Base-by-base conservation (phyloP, 2,329 filamentous ascomycete genomes). In the Aphanoascus verrucosus region DNA sequence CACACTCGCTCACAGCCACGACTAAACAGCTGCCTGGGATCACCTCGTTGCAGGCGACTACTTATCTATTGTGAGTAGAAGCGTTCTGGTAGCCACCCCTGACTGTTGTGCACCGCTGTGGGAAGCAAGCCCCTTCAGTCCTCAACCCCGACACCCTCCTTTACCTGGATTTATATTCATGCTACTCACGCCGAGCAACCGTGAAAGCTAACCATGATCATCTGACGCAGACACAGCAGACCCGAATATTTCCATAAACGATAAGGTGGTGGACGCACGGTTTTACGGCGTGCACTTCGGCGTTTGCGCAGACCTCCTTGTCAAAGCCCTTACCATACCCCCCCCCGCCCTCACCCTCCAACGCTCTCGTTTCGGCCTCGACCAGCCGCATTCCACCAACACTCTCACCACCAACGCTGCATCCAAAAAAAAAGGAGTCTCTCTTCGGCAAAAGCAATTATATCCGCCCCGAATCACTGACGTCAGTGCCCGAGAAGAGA, bases 171-270 rank as follows among this genome's bases (percentile, higher is more conserved):
- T 43, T 34, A 50, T 35, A 50, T 20, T 43, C 20, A 12, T 20
- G n/a, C 48, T 14, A 17, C 15, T 28, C 47, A 32, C 28, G 17
- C 40, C 38, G 23, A 50, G 35, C 47, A 31, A 50, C 23, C 15
- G 38, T 34, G 48, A 50, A 40, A 43, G 48, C 48, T 50, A 50
- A 50, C 38, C 38, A 43, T 43, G 48, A 50, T 50, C 48, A 50
- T 50, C 48, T 50, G 48, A 50, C 23, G 42, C 38, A 50, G 48
- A 40, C 23, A 34, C 38, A 17, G 19, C 43, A 19, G 38, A 17
- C 3, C 23, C 48, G 38, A 34, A 34, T 9, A 20, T 43, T 12
- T 43, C 38, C 41, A 38, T 12, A 20, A 23, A 49, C 15, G 15
- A 38, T n/a, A 43, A 43, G 38, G 38, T 43, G 28, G 48, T 50